A percentile compares a stretch with the other conserved stretches of the same genome.
Evolutionary conservation across 2,329 filamentous ascomycete species (phyloP).

Genomic region (Neofusicoccum cordaticola): DNA sequence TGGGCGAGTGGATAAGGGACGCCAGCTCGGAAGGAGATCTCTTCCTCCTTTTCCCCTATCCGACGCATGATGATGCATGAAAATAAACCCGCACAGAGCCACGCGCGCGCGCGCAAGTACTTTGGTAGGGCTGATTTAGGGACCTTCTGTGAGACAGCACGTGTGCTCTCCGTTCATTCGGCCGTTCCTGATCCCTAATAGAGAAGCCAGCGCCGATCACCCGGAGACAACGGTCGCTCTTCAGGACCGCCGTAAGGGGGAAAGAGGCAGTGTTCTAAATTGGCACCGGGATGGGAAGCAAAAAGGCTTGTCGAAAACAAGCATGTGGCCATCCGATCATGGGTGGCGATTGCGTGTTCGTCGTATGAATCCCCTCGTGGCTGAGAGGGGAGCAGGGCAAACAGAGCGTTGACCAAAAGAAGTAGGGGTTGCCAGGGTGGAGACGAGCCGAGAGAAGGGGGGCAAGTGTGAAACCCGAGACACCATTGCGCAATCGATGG

Average conservation of each 20-base stretch:
- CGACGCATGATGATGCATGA: constrained; percentile 1
- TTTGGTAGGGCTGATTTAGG: background rate
- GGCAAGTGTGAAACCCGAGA: background rate
- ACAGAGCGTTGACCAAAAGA: constrained; percentile 2
- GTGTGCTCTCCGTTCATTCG: background rate
- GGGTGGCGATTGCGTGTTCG: background rate
- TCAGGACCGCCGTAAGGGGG: background rate
- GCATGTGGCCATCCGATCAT: background rate
- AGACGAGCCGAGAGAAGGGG: background rate
- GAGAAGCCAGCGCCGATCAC: background rate
- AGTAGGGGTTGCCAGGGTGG: constrained; percentile 1
- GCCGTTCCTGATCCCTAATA: background rate
- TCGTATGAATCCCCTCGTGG: constrained; percentile 2
- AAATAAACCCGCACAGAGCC: background rate
- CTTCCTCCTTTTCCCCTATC: constrained; percentile 6
- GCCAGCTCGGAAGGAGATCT: background rate
- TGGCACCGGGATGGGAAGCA: background rate
- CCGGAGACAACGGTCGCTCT: constrained; percentile 7
- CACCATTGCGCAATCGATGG: constrained; percentile 4
- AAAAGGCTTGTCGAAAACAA: background rate
- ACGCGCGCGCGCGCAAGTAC: background rate
- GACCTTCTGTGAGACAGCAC: background rate
- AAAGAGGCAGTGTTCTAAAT: background rate
- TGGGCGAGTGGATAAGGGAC: background rate
- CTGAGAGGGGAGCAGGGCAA: background rate